Base-by-base conservation (phyloP, 345 rosid genomes). In the Iberis pinnata region DNA sequence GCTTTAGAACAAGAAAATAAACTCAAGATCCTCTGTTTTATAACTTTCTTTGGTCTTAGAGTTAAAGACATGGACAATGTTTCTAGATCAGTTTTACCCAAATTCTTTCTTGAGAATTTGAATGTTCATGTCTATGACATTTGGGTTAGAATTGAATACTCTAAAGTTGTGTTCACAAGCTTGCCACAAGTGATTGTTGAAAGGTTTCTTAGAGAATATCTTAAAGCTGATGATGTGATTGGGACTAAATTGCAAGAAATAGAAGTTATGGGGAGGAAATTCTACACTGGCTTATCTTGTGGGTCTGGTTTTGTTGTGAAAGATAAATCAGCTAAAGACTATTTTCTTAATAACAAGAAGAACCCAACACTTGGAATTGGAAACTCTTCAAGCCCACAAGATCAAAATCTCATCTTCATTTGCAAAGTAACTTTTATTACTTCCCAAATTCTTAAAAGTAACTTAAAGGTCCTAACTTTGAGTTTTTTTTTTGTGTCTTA, bases 71-170 rank as follows among this genome's bases (percentile, higher is more conserved):
- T 78, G 61, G 84, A 88, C 22, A 68, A 48, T 16, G 86, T 81
- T 37, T 65, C 81, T 15, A 78, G 86, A 50, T 89, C 98, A 39
- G 96, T 92, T 58, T 47, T 92, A 60, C 96, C 98, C 0, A 92
- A 92, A 74, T 92, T 87, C 75, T 88, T 76, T 58, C 87, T 92
- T 0, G 98, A 92, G 58, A 82, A 80, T 55, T 80, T 92, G 59
- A 74, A 78, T 52, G 61, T 61, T 19, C 78, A 64, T 4, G 96
- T 82, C 11, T 80, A 73, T 24, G 69, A 83, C 62, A 73, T 76
- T 7, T 65, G 82, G 65, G 64, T 64, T 12, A 67, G 73, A 36
- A 60, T 72, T 4, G 68, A 58, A 25, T 58, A 14, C 37, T 67
- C 75, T 37, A 80, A 65, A 60, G 60, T 82, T 36, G 77, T 81